These are phyloP conservation scores for Tolypocladium capitatum DNA, from an alignment of 2,329 filamentous ascomycete genomes.

Conservation along the genomic window DNA sequence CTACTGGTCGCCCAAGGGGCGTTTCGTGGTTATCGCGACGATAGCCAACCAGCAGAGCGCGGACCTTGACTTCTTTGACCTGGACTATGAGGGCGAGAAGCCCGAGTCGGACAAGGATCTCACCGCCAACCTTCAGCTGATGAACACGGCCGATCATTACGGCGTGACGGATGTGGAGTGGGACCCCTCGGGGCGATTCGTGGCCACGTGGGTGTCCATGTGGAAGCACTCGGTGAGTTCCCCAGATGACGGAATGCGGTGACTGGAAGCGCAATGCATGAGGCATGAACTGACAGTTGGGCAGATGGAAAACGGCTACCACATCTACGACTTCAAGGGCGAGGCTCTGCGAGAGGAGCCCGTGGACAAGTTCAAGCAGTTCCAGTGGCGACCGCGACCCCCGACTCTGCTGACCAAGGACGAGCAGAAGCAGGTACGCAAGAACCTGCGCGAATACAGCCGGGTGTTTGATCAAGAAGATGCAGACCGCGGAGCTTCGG, in stretches of 20 bases:
- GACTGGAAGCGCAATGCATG: too few relatives aligned
- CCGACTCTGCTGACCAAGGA: constrained; percentile 87
- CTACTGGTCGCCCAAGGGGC: constrained; percentile 94
- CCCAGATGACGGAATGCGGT: background rate
- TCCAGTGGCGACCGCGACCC: constrained; percentile 85
- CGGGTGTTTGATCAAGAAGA: constrained; percentile 93
- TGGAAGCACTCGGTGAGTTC: constrained; percentile 86
- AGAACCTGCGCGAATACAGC: constrained; percentile 95
- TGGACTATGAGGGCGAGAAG: constrained; percentile 97
- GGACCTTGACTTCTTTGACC: constrained; percentile 93
- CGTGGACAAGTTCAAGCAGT: constrained; percentile 96
- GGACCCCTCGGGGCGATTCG: constrained; percentile 91
- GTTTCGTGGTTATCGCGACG: constrained; percentile 89
- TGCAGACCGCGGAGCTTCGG: constrained; percentile 80
- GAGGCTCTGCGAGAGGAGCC: constrained; percentile 79
- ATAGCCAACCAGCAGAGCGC: constrained; percentile 87
- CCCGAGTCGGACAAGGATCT: constrained; percentile 86
- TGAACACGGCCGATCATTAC: constrained; percentile 91
- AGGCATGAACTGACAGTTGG: constrained; percentile 3
- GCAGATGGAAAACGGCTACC: constrained; percentile 98
- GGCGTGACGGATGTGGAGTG: constrained; percentile 96
- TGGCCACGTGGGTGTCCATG: constrained; percentile 81
- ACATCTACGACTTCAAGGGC: constrained; percentile 94
- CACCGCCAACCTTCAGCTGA: constrained; percentile 85
- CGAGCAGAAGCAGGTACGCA: constrained; percentile 94